phyloP scores from a whole-genome alignment of 768 basidiomycete genomes.

The Pleurotus tuoliensis region DNA sequence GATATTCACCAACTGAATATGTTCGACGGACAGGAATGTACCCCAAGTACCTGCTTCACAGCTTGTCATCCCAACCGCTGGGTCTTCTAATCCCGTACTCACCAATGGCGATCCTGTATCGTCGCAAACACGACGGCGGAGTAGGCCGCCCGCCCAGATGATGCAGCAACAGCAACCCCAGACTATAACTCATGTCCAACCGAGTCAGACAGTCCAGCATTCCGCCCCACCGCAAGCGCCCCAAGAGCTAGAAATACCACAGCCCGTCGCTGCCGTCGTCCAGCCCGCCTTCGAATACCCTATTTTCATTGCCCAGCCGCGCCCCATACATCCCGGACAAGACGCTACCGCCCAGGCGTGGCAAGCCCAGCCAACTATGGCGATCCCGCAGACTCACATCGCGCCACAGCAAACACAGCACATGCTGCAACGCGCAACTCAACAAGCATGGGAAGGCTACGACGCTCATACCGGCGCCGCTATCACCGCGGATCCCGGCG shows the following conservation, averaged over 20 bases:
- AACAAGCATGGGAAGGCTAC: conserved; percentile 50
- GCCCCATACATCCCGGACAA: conserved; percentile 42
- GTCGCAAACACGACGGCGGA: conserved; percentile 13
- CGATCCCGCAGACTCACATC: conserved; percentile 63
- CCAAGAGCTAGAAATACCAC: conserved; percentile 18
- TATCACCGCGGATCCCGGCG: conserved; percentile 37
- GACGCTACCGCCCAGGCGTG: conserved; percentile 58
- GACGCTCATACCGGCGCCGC: conserved; percentile 45
- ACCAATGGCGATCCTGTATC: conserved; percentile 13
- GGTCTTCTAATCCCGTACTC: background rate
- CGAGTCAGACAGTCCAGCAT: conserved; percentile 14
- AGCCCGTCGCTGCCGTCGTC: conserved; percentile 26
- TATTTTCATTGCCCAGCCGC: conserved; percentile 37
- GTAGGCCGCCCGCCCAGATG: background rate
- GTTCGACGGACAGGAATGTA: conserved; percentile 12
- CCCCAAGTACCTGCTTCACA: conserved; percentile 10
- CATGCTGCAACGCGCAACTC: conserved; percentile 45
- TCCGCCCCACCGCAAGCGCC: conserved; percentile 14
- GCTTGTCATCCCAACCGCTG: background rate
- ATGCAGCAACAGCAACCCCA: background rate
- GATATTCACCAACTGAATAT: conserved; percentile 14
- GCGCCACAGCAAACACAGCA: conserved; percentile 41
- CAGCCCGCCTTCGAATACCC: conserved; percentile 28
- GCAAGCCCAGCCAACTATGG: conserved; percentile 58
- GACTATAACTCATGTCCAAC: conserved; percentile 21